Conservation (phyloP, 192 early-diverging fungal species). For the Coemansia furcata region DNA sequence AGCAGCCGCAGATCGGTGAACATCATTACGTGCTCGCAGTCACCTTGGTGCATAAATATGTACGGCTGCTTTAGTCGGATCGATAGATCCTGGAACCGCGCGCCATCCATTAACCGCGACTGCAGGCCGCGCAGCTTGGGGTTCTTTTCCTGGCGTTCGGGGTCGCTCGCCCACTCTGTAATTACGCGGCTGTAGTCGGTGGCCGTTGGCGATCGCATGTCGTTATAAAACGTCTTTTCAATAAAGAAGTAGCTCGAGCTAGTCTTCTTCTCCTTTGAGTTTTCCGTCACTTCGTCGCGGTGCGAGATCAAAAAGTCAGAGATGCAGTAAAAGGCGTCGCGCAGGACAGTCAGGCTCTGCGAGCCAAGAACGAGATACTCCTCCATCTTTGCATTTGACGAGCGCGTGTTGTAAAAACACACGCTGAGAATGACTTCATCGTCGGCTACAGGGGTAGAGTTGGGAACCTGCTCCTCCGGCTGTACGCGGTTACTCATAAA, state of each 20-base stretch:
- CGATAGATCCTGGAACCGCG: conserved; percentile 61
- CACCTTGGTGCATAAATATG: conserved; percentile 73
- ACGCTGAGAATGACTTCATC: conserved; percentile 61
- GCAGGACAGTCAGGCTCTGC: conserved; percentile 63
- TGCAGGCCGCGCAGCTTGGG: conserved; percentile 52
- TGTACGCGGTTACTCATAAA: conserved; percentile 52
- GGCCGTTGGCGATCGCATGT: conserved; percentile 59
- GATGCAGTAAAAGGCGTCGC: conserved; percentile 71
- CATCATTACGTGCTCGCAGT: conserved; percentile 73
- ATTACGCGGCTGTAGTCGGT: conserved; percentile 69
- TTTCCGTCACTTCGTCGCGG: conserved; percentile 34
- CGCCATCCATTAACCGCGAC: conserved; percentile 59
- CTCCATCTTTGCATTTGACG: conserved; percentile 55
- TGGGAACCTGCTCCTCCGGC: conserved; percentile 17
- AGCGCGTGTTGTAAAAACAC: conserved; percentile 61
- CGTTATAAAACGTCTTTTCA: conserved; percentile 73
- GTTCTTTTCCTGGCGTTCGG: conserved; percentile 50
- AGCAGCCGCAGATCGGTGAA: conserved; percentile 60
- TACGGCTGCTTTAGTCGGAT: conserved; percentile 67
- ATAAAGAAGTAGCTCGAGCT: conserved; percentile 74
- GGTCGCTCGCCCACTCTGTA: conserved; percentile 66
- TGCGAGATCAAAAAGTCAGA: conserved; percentile 61
- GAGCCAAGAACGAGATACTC: conserved; percentile 68
- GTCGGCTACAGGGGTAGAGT: conserved; percentile 40
- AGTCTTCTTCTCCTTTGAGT: conserved; percentile 56